Percentiles rank a stretch among this genome's conserved stretches.
These are phyloP conservation scores for Metschnikowia colocasiae DNA, from an alignment of 805 yeast species.

Conservation along the genomic window DNA sequence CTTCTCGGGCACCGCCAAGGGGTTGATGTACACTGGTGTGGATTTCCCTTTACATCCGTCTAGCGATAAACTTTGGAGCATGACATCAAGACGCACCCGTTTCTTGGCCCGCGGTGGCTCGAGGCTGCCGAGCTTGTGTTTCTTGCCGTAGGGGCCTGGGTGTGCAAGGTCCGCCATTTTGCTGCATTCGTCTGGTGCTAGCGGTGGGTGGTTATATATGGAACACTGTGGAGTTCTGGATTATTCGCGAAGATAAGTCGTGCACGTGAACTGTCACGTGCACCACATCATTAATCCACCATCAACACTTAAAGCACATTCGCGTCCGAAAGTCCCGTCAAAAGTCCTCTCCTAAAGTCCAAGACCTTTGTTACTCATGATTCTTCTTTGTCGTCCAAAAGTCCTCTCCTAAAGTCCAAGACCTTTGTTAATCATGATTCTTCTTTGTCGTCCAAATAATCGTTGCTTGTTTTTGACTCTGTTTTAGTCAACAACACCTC, in stretches of 20 bases:
- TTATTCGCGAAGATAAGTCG: conserved; percentile 1
- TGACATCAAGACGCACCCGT: conserved; percentile 29
- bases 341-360: too few species aligned
- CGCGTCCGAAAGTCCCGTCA: too few species aligned
- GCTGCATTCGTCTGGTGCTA: not conserved
- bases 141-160: not conserved
- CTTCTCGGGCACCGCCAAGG: conserved; percentile 10
- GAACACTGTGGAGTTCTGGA: conserved; percentile 1
- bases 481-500: conserved; percentile 15
- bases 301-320: too few species aligned
- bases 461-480: conserved; percentile 17
- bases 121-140: not conserved
- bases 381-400: not conserved
- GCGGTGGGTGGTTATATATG: not conserved
- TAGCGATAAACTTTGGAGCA: conserved; percentile 25
- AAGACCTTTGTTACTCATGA: too few species aligned
- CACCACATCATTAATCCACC: too few species aligned
- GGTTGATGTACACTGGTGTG: conserved; percentile 10
- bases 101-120: conserved; percentile 14
- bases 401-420: too few species aligned
- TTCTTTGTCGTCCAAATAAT: conserved; percentile 7
- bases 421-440: not conserved
- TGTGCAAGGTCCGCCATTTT: not conserved
- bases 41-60: conserved; percentile 8
- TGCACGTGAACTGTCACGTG: not conserved